Conservation (phyloP, 495 filamentous ascomycete species). For the Penicillium longicatenatum region DNA sequence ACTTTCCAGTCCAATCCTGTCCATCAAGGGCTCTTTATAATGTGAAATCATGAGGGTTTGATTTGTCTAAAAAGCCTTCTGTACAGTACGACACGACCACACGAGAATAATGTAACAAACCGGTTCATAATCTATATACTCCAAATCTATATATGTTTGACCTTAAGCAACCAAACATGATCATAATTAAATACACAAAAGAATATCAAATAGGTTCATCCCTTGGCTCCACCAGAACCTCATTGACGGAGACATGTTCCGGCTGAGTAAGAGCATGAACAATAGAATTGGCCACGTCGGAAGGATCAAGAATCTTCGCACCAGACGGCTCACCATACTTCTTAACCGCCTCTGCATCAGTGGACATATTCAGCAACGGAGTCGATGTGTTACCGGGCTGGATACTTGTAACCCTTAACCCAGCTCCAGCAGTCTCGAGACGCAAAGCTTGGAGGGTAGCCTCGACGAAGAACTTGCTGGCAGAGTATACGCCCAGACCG, state of each 20-base stretch:
- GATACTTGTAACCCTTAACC: constrained; percentile 63
- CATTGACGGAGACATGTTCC: constrained; percentile 67
- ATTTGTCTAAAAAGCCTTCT: too few species aligned
- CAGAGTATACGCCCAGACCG: constrained; percentile 70
- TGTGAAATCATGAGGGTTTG: too few species aligned
- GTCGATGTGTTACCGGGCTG: constrained; percentile 70
- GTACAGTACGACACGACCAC: too few species aligned
- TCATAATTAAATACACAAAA: not conserved
- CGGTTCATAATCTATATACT: not conserved
- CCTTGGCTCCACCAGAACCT: constrained; percentile 69
- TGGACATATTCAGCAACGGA: constrained; percentile 63
- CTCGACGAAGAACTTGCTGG: constrained; percentile 74
- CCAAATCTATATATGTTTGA: not conserved
- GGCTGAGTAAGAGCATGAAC: constrained; percentile 65
- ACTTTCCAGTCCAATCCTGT: too few species aligned
- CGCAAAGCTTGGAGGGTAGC: constrained; percentile 66
- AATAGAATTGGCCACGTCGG: constrained; percentile 65
- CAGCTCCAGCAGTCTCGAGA: constrained; percentile 65
- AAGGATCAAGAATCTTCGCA: constrained; percentile 62
- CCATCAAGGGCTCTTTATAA: too few species aligned
- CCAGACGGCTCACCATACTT: constrained; percentile 68
- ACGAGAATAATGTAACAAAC: too few species aligned
- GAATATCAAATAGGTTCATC: constrained; percentile 63
- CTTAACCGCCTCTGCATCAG: constrained; percentile 67
- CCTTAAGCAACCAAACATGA: not conserved